Evolutionary conservation across 345 rosid genomes (phyloP).

Genomic region (Eucalyptus pauciflora): DNA sequence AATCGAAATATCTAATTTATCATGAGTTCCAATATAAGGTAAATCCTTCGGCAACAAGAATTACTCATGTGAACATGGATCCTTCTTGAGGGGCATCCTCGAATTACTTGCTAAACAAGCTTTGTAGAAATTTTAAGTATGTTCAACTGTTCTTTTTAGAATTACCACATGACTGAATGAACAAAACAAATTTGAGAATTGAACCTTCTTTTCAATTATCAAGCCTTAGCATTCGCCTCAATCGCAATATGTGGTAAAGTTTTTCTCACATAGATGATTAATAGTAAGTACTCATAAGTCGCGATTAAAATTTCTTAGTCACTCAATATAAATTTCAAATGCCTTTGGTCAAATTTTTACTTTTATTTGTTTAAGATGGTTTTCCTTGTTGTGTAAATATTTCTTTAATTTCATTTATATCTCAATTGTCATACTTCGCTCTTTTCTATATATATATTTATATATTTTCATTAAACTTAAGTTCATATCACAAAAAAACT

Average conservation of each 20-base stretch:
- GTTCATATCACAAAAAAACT: background rate
- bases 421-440: background rate
- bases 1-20: background rate
- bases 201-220: background rate
- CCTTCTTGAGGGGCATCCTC: background rate
- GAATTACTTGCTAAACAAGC: background rate
- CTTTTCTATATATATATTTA: background rate
- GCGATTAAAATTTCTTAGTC: background rate
- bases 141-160: accelerated
- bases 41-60: background rate
- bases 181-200: background rate
- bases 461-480: background rate
- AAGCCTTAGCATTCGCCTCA: background rate
- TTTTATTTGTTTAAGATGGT: background rate
- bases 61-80: background rate
- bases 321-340: background rate
- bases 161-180: background rate
- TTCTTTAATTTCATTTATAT: background rate
- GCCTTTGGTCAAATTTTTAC: background rate
- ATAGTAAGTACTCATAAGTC: background rate
- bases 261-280: background rate
- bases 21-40: background rate
- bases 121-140: background rate
- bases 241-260: background rate
- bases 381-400: background rate